Base-by-base conservation (phyloP, 495 filamentous ascomycete genomes). In the Neurospora sublineolata region DNA sequence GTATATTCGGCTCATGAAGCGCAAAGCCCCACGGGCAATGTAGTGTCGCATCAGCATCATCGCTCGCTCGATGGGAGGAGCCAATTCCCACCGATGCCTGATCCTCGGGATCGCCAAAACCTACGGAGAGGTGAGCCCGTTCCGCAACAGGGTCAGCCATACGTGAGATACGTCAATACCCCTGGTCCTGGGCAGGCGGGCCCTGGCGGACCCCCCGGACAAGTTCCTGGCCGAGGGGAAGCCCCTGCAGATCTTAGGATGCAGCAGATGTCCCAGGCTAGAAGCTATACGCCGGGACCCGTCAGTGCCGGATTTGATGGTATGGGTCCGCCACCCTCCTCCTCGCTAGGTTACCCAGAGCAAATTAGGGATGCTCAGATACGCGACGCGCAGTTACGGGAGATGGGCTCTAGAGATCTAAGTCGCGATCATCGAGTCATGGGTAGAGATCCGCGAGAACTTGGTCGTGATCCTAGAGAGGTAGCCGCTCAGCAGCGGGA, bases 141-240 rank as follows among this genome's bases (percentile, higher is more conserved):
- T 37, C 71, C 71, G 8, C 74, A 73, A 6, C 73, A 87, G 84
- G 75, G 69, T 23, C 76, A 67, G 52, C 76, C 75, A 3, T 80
- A 79, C 37, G 58, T 69, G 3, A 72, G 80, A 10, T 81, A 80
- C 37, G 10, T 73, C 14, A 79, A 70, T 38, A 79, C 77, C 2
- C 79, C 78, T 0, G 77, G 76, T 1, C 77, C 80, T 4, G 73
- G 70, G 0, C 76, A 76, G 18, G 71, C 20, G 67, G 42, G 52
- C 27, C 52, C 52, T 64, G 52, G 52, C 7, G 52, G 52, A 18
- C 52, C 52, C 33, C 11, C 30, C 3, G 37, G 70, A 41, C 11
- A 64, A 64, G 52, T 64, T 64, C 27, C 52, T 36, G 27, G 52
- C 6, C 52, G 52, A 33, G 52, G 52, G 18, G 52, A 64, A 64